phyloP scores from a whole-genome alignment of 768 basidiomycete species.

The Pulveroboletus sp. region DNA sequence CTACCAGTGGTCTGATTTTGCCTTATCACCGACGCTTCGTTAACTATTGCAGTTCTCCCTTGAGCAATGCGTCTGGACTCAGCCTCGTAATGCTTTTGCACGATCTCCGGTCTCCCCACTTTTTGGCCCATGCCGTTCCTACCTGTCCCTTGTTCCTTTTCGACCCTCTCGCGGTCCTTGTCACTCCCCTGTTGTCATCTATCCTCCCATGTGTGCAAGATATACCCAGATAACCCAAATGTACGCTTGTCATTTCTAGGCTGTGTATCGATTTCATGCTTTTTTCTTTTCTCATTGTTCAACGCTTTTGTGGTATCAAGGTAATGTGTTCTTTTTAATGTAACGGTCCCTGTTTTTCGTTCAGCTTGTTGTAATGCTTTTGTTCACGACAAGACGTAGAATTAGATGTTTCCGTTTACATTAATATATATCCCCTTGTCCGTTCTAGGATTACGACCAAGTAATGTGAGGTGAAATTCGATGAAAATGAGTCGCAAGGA shows the following conservation, averaged over 20 bases:
- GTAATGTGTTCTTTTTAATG: not conserved
- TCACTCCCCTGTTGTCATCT: not conserved
- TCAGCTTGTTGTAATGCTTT: conserved; percentile 7
- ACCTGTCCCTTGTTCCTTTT: not conserved
- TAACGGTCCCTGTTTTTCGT: conserved; percentile 4
- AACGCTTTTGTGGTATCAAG: not conserved
- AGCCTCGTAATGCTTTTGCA: not conserved
- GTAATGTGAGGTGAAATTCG: too few species aligned
- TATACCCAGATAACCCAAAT: conserved; percentile 12
- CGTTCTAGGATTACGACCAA: too few species aligned
- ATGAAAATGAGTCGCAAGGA: too few species aligned
- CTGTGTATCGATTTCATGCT: conserved; percentile 13
- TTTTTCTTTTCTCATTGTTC: conserved; percentile 14
- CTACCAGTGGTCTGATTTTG: not conserved
- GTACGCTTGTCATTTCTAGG: conserved; percentile 16
- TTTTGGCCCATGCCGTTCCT: not conserved
- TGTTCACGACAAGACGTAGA: conserved; percentile 8
- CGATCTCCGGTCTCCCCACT: not conserved
- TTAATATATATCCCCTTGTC: too few species aligned
- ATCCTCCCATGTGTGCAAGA: conserved; percentile 7
- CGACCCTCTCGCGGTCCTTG: not conserved
- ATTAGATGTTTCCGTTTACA: not conserved
- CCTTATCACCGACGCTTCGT: not conserved
- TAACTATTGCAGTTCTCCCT: conserved; percentile 1
- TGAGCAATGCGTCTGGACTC: not conserved